A percentile compares a stretch with the other conserved stretches of the same genome.
These are phyloP conservation scores for Aureobasidium leucospermi DNA, from an alignment of 2,329 filamentous ascomycete species.

Conservation along the genomic window DNA sequence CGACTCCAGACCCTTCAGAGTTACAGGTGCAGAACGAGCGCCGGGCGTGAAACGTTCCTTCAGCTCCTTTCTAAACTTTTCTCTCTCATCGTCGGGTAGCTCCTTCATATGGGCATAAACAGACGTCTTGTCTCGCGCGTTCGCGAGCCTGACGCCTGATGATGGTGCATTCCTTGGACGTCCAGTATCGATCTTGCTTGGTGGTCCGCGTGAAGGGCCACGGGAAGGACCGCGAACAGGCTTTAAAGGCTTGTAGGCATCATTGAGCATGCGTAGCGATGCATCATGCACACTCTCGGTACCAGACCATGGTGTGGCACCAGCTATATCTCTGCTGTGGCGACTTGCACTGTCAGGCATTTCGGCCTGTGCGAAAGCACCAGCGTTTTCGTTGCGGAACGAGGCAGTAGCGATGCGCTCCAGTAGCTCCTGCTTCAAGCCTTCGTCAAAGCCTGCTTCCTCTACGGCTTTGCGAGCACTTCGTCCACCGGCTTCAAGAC, in stretches of 20 bases:
- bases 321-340: conserved; percentile 61
- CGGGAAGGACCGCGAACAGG: conserved; percentile 26
- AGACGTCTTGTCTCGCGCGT: conserved; percentile 51
- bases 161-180: conserved; percentile 29
- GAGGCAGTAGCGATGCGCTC: conserved; percentile 51
- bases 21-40: conserved; percentile 65
- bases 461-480: conserved; percentile 50
- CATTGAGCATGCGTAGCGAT: conserved; percentile 69
- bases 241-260: conserved; percentile 51
- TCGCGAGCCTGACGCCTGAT: conserved; percentile 45
- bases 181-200: conserved; percentile 40
- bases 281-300: conserved; percentile 66
- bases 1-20: conserved; percentile 69
- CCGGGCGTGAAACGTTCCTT: conserved; percentile 72
- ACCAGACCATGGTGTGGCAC: conserved; percentile 68
- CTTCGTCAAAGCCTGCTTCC: conserved; percentile 56
- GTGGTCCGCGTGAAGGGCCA: conserved; percentile 29
- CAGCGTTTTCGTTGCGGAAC: conserved; percentile 47
- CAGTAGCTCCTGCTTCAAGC: conserved; percentile 51
- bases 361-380: conserved; percentile 46
- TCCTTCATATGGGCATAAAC: conserved; percentile 49
- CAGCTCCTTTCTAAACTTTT: conserved; percentile 64
- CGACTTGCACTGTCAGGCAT: conserved; percentile 57
- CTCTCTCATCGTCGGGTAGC: conserved; percentile 64
- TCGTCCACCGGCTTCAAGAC: conserved; percentile 47